Evolutionary conservation across 371 early-diverging fungal species (phyloP).

Genomic region (Mucor lusitanicus): DNA sequence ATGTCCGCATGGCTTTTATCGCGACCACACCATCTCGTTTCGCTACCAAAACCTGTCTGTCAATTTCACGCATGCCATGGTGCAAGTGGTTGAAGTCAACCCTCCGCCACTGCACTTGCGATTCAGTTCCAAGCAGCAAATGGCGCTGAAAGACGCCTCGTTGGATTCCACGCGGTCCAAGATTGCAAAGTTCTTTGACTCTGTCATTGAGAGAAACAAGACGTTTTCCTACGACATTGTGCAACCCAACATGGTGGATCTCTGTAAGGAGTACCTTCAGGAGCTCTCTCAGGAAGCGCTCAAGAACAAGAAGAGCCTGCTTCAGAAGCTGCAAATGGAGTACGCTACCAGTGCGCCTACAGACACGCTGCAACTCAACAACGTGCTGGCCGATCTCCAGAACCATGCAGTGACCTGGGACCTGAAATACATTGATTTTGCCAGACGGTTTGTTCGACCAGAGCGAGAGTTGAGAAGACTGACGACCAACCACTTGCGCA

Average conservation of each 20-base stretch:
- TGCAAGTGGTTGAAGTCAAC: conserved; percentile 77
- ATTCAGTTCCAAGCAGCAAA: conserved; percentile 55
- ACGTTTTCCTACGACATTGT: conserved; percentile 65
- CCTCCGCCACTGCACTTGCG: conserved; percentile 78
- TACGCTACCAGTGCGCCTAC: conserved; percentile 74
- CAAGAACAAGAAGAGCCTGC: conserved; percentile 74
- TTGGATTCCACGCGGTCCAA: conserved; percentile 57
- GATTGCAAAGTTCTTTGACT: conserved; percentile 73
- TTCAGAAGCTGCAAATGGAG: conserved; percentile 81
- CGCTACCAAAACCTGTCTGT: conserved; percentile 72
- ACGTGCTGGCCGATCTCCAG: conserved; percentile 74
- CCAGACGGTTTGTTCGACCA: conserved; percentile 73
- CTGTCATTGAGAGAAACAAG: conserved; percentile 65
- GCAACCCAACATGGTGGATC: conserved; percentile 61
- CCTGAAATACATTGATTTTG: conserved; percentile 72
- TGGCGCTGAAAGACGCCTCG: conserved; percentile 63
- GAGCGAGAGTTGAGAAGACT: conserved; percentile 67
- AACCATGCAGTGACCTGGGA: conserved; percentile 85
- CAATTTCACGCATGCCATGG: conserved; percentile 73
- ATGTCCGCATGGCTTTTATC: conserved; percentile 82
- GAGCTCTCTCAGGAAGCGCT: conserved; percentile 66
- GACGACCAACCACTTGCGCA: conserved; percentile 63
- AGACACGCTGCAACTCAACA: conserved; percentile 78
- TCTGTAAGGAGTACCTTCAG: conserved; percentile 61
- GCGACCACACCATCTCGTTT: conserved; percentile 81